Base-by-base conservation (phyloP, 2,329 filamentous ascomycete genomes). In the Torrubiellomyces zombiae region DNA sequence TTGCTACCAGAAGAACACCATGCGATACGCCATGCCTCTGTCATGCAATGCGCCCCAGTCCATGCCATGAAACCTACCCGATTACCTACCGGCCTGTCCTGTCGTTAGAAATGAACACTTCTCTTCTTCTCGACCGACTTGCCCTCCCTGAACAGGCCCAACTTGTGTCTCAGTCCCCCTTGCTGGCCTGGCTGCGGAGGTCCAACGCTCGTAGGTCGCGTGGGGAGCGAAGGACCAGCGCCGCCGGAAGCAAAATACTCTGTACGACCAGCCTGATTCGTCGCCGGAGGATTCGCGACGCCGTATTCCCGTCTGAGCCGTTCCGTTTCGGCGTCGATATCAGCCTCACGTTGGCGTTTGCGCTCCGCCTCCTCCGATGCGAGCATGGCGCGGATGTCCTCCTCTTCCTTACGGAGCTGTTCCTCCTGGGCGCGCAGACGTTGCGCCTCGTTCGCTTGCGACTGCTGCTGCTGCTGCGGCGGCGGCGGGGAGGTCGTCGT, bases 301-400 rank as follows among this genome's bases (percentile, higher is more conserved):
- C 78, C 77, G 38, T 80, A 85, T 37, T 75, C 48, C 36, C 58
- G 67, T 13, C 68, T 58, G 18, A 98, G 56, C 2, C 83, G 64
- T 45, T 89, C 81, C 1, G 89, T 95, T 53, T 98, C 86, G 32
- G 63, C 65, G 12, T 85, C 74, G 2, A 85, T 54, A 36, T 67
- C 66, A 7, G 60, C 65, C 16, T 74, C 63, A 29, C 59, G 56
- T 16, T 50, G 51, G 14, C 51, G 61, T n/a, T n/a, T n/a, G 6
- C 33, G 39, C 37, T 77, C 72, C 28, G 60, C 63, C 14, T 75
- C 69, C 41, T 83, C 76, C 21, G 62, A 56, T 24, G 75, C 65
- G 4, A 78, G 58, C 61, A 77, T 74, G 38, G 61, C 63, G 39
- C 71, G 65, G 27, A 77, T 67, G n/a, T n/a, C n/a, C n/a, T n/a